These are phyloP conservation scores for Manihot esculenta DNA, from an alignment of 441 rosid genomes.

Conservation along the genomic window DNA sequence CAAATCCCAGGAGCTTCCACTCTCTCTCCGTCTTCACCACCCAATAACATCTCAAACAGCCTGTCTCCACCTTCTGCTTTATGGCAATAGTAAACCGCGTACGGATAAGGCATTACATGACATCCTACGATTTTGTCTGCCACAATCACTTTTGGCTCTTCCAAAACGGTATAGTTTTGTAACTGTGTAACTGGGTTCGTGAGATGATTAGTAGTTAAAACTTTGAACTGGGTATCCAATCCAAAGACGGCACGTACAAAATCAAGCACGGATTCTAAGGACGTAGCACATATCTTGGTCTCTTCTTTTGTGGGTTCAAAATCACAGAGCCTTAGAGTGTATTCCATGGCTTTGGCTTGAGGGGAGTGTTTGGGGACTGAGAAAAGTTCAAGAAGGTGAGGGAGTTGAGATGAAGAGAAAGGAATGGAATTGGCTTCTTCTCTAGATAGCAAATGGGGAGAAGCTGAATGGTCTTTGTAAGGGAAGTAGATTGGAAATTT, in stretches of 20 bases:
- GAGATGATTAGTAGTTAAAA: constrained; percentile 39
- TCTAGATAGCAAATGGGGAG: constrained; percentile 60
- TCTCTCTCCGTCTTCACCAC: constrained; percentile 45
- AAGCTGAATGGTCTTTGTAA: constrained; percentile 35
- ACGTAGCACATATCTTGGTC: constrained; percentile 55
- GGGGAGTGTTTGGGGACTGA: constrained; percentile 51
- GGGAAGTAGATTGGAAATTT: constrained; percentile 46
- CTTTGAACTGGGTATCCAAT: constrained; percentile 30
- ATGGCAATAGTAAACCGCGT: constrained; percentile 73
- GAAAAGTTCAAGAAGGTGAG: constrained; percentile 53
- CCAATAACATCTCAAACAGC: constrained; percentile 44
- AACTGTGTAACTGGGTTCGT: constrained; percentile 14
- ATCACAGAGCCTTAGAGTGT: constrained; percentile 57
- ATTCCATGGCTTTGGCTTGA: constrained; percentile 67
- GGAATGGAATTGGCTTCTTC: constrained; percentile 62
- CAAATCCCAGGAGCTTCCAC: constrained; percentile 58
- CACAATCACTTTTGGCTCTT: constrained; percentile 39
- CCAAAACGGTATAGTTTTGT: constrained; percentile 52
- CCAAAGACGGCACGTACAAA: constrained; percentile 46
- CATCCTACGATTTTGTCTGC: constrained; percentile 52
- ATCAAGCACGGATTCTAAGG: constrained; percentile 76
- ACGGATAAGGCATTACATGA: constrained; percentile 77
- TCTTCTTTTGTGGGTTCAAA: constrained; percentile 48
- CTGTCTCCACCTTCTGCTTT: constrained; percentile 42
- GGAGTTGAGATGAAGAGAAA: constrained; percentile 51